These are phyloP conservation scores for Hyparrhenia diplandra DNA, from an alignment of 176 grass and related monocot species.

Conservation along the genomic window DNA sequence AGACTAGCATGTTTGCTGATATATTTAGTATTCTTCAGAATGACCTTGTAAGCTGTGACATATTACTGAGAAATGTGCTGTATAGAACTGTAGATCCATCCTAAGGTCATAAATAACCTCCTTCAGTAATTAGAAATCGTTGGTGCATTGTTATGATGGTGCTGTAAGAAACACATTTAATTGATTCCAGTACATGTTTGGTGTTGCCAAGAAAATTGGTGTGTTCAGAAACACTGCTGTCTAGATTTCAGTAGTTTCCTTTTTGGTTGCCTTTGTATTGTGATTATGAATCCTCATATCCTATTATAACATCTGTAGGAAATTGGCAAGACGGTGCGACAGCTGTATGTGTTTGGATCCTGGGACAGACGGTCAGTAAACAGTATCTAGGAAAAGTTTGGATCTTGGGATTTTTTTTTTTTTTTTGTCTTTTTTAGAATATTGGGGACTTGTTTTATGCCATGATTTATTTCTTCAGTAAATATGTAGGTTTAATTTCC, in stretches of 20 bases:
- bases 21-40: neutral
- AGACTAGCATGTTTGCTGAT: neutral
- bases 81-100: neutral
- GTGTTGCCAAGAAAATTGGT: neutral
- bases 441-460: neutral
- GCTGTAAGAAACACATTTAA: neutral
- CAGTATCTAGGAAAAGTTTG: neutral
- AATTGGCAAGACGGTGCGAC: slow-evolving; percentile 96
- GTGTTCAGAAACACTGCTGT: neutral
- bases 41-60: neutral
- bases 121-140: neutral
- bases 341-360: slow-evolving; percentile 84
- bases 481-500: slow-evolving; percentile 8
- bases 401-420: neutral
- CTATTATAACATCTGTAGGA: slow-evolving; percentile 34
- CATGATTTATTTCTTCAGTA: neutral
- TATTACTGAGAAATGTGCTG: neutral
- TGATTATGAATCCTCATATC: neutral
- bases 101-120: neutral
- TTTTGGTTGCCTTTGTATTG: neutral
- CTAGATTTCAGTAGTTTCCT: neutral
- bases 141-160: neutral
- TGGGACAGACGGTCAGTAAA: slow-evolving; percentile 70
- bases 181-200: neutral
- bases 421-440: neutral